A percentile compares a stretch with the other conserved stretches of the same genome.
These are phyloP conservation scores for Trichoderma arundinaceum DNA, from an alignment of 2,329 filamentous ascomycete species.

Conservation along the genomic window DNA sequence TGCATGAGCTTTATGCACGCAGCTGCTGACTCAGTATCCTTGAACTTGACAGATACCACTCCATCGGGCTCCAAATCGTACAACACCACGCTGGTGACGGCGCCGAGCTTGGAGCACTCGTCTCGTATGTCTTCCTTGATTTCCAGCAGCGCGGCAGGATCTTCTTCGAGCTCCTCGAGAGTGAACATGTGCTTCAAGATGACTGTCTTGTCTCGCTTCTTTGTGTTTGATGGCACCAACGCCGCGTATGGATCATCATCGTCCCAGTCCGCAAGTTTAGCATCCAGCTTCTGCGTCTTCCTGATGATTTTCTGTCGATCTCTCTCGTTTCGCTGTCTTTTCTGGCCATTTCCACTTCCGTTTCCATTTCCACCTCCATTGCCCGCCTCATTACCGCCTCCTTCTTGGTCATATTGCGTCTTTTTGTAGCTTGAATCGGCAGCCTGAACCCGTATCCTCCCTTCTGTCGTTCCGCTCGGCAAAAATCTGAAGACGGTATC, in stretches of 20 bases:
- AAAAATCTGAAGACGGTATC: conserved; percentile 79
- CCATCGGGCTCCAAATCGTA: conserved; percentile 87
- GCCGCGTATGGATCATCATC: conserved; percentile 74
- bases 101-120: conserved; percentile 83
- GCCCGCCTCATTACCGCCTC: conserved; percentile 33
- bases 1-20: conserved; percentile 78
- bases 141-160: conserved; percentile 80
- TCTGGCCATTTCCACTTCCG: conserved; percentile 37
- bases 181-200: conserved; percentile 95
- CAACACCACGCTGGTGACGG: conserved; percentile 87
- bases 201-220: conserved; percentile 77
- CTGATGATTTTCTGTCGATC: conserved; percentile 90
- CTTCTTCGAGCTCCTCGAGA: conserved; percentile 80
- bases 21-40: conserved; percentile 69
- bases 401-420: conserved; percentile 67
- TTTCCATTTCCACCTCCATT: conserved; percentile 28
- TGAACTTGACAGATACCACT: conserved; percentile 84
- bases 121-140: conserved; percentile 95
- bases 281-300: conserved; percentile 88
- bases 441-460: conserved; percentile 78
- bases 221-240: conserved; percentile 51
- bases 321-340: conserved; percentile 60
- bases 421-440: conserved; percentile 94
- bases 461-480: conserved; percentile 56
- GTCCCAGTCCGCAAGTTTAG: conserved; percentile 92